phyloP scores from a whole-genome alignment of 139 green algal genomes.

The Marvania coccoides region DNA sequence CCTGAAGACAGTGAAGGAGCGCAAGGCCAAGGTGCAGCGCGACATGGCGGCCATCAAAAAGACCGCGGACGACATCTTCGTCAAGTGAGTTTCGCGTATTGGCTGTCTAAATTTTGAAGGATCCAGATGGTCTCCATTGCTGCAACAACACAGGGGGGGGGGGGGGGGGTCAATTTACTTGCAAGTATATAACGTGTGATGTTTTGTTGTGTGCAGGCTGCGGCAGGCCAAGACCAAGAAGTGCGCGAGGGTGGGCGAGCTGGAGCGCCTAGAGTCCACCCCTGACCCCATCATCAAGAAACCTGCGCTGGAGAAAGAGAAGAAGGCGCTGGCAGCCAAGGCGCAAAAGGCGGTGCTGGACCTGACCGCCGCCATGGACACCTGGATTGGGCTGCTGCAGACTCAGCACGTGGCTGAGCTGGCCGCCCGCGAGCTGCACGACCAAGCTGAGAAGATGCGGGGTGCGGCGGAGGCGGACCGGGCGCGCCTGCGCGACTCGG shows the following conservation, averaged over 20 bases:
- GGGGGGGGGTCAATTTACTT: too few relatives aligned
- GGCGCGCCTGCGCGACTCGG: constrained; percentile 1
- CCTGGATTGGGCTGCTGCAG: background rate
- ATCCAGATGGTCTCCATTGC: too few relatives aligned
- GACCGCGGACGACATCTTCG: too few relatives aligned
- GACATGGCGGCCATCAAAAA: too few relatives aligned
- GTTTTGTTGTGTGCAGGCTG: too few relatives aligned
- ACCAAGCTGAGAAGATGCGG: constrained; percentile 5
- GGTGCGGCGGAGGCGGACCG: background rate
- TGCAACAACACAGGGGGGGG: too few relatives aligned
- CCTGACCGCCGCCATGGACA: background rate
- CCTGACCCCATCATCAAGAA: constrained; percentile 27
- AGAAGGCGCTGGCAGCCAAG: background rate
- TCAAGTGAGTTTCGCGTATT: too few relatives aligned
- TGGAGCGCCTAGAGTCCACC: constrained; percentile 1
- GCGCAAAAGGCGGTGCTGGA: background rate
- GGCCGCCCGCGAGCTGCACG: background rate
- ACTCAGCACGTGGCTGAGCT: constrained; percentile 2
- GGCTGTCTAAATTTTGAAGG: too few relatives aligned
- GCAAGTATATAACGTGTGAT: too few relatives aligned
- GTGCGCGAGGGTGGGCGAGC: background rate
- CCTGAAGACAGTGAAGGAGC: too few relatives aligned
- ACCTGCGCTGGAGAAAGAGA: constrained; percentile 11
- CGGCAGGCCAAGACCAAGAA: too few relatives aligned
- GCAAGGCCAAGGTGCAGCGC: too few relatives aligned